Evolutionary conservation across 2,329 filamentous ascomycete species (phyloP), one percentile per base, ranked within the genome.

Genomic region (Alternaria brassicicola): DNA sequence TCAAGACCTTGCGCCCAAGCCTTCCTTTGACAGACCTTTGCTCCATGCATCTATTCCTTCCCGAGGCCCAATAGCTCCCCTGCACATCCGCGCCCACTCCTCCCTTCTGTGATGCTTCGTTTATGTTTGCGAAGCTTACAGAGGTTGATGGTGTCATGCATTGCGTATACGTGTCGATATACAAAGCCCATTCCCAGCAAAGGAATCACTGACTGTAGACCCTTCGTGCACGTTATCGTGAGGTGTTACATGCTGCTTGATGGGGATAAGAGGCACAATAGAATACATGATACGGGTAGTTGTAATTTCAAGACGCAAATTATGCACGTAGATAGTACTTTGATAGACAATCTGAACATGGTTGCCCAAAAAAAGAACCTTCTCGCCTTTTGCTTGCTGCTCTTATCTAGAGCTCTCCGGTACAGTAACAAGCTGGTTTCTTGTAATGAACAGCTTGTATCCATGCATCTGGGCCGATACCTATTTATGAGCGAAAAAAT

Each of bases 21-120:
- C 43, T 35, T 31, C 30, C 28, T 23, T 47, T 33, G 30, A 15
- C 10, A 8, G 31, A 47, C 19, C 15, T 25, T 33, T 47, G 28
- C 43, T 47, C 19, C 47, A 49, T 38, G 31, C 33, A 17, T 15
- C 9, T 8, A 49, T 10, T 15, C 19, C 25, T 39, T 45, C 36
- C 33, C 21, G 12, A 49, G 35, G 47, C 36, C 35, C 31, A 43
- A 28, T 30, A 33, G 19, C 19, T 25, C 43, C n/a, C 30, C 31
- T 43, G 25, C 39, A 43, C n/a, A 9, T 52, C 17, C 26, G 7
- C 39, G 38, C 35, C 38, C 25, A 43, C 25, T 13, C 38, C 2
- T n/a, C 31, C 33, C 21, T 26, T 39, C n/a, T 45, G 49, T 57
- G 48, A 57, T 57, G 48, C 54, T 52, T 57, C 41, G 39, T 39